phyloP scores from a whole-genome alignment of 2,329 filamentous ascomycete genomes.

The Oidium heveae region DNA sequence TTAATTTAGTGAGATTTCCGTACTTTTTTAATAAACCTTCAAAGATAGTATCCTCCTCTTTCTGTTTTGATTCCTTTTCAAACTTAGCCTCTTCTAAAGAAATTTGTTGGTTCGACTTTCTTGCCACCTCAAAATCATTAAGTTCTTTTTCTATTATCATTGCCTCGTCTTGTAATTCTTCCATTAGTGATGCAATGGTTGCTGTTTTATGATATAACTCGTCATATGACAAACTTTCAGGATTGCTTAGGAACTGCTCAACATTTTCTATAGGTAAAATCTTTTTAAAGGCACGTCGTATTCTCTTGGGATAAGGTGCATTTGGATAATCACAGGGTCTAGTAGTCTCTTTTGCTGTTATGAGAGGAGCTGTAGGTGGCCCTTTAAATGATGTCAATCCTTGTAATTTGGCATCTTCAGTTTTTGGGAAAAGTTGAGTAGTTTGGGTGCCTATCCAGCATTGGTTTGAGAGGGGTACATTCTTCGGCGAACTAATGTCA shows the following conservation, averaged over 20 bases:
- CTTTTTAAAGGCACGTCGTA: constrained; percentile 10
- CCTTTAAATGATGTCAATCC: too few species aligned
- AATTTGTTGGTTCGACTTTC: constrained; percentile 4
- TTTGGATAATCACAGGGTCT: too few species aligned
- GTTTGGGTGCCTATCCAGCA: too few species aligned
- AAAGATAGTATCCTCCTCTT: constrained; percentile 2
- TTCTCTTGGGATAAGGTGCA: too few species aligned
- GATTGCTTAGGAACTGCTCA: constrained; percentile 8
- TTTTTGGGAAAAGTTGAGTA: too few species aligned
- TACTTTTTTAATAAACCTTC: background rate
- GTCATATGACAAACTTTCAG: constrained; percentile 8
- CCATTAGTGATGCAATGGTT: constrained; percentile 5
- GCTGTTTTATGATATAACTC: constrained; percentile 9
- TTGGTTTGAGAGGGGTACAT: background rate
- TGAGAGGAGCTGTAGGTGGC: too few species aligned
- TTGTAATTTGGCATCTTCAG: too few species aligned
- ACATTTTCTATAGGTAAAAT: constrained; percentile 7
- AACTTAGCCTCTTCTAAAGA: constrained; percentile 3
- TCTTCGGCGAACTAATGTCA: background rate
- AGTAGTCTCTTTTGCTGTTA: too few species aligned
- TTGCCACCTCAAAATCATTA: constrained; percentile 6
- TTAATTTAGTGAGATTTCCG: background rate
- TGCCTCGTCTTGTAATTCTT: constrained; percentile 9
- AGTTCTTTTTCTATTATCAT: constrained; percentile 9
- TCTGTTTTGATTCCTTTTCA: constrained; percentile 3